Conservation (phyloP, 2,329 filamentous ascomycete species). For the Chaetomium sp. region DNA sequence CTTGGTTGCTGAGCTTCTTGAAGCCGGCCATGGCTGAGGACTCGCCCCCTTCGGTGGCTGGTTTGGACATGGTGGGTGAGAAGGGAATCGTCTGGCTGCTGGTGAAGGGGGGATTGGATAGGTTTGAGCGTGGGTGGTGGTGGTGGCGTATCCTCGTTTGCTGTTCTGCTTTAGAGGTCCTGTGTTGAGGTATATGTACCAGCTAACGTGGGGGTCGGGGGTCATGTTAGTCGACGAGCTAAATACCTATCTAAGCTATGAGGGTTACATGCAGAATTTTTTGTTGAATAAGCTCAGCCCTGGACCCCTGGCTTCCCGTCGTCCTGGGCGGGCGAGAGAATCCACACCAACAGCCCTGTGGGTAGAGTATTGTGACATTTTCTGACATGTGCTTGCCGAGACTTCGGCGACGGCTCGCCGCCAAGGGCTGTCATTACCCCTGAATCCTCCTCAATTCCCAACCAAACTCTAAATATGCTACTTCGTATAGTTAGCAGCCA, state of each 20-base stretch:
- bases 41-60: conserved; percentile 10
- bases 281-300: conserved; percentile 17
- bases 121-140: not conserved
- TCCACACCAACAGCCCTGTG: conserved; percentile 8
- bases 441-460: not conserved
- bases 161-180: not conserved
- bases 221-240: not conserved
- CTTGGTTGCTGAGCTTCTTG: conserved; percentile 49
- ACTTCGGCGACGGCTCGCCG: not conserved
- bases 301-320: conserved; percentile 11
- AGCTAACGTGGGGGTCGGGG: not conserved
- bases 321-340: not conserved
- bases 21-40: conserved; percentile 46
- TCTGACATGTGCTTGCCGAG: conserved; percentile 12
- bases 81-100: not conserved
- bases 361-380: not conserved
- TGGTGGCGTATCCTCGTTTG: not conserved
- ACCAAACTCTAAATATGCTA: not conserved
- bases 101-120: not conserved
- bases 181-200: not conserved
- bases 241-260: too few species aligned
- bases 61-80: conserved; percentile 9
- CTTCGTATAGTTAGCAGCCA: too few species aligned
- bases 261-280: not conserved
- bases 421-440: not conserved